Base-by-base conservation (phyloP, 805 yeast genomes). In the Saccharomycopsis fibuligera region DNA sequence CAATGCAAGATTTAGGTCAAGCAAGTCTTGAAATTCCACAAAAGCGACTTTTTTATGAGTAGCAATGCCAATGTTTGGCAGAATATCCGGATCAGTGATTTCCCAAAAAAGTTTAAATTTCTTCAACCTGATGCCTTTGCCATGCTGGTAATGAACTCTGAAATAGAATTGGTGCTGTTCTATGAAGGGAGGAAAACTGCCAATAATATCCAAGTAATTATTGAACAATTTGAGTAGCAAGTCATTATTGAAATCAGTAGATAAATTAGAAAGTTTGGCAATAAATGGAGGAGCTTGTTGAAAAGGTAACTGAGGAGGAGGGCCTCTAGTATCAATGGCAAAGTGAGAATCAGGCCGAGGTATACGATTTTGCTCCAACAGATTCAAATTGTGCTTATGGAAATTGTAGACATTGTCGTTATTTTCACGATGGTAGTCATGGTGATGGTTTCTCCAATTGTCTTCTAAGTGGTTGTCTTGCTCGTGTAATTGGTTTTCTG, bases 21-120 rank as follows among this genome's bases (percentile, higher is more conserved):
- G 66, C n/a, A 68, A 64, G 5, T 74, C 63, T n/a, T 62, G 59
- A 52, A 83, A 60, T 53, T 81, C 84, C 1, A 79, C 79, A 62
- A 83, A 80, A 1, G 86, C 79, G 24, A 83, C 79, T 58, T 79
- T 81, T 33, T 51, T 56, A 12, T 53, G 50, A n/a, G 5, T 29
- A 9, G 9, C 21, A 4, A 16, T 21, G 16, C 30, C 22, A 10
- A n/a, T 9, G 9, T 25, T 17, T n/a, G n/a, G n/a, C n/a, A n/a
- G n/a, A n/a, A n/a, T n/a, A 19, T 27, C 38, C 4, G 25, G 10
- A 3, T 25, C n/a, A 24, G 10, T 17, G 2, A 78, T 68, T 55
- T 78, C 82, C 69, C 78, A 75, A 56, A 81, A 74, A 19, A 85
- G 67, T 58, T 83, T 81, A 60, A 78, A 75, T 60, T 81, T 81